Conservation (phyloP, 148 eudicot species). For the Camellia granthamiana region DNA sequence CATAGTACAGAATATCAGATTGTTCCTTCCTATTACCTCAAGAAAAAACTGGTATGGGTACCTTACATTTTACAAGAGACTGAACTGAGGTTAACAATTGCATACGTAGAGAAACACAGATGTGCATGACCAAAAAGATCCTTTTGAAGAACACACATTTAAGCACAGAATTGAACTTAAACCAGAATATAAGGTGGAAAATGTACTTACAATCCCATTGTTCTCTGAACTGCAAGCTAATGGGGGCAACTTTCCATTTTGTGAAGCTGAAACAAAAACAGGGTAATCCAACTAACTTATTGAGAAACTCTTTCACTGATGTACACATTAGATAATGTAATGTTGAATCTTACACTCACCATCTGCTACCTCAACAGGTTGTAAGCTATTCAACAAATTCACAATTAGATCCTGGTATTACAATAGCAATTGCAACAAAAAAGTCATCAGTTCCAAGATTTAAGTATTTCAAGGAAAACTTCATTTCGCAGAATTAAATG, state of each 20-base stretch:
- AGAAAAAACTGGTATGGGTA: neutral
- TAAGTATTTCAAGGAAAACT: neutral
- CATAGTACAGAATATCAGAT: neutral
- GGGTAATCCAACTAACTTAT: neutral
- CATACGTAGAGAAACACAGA: neutral
- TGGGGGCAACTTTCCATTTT: slow-evolving; percentile 60
- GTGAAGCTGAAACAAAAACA: slow-evolving; percentile 46
- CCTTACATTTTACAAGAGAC: neutral
- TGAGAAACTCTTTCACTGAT: slow-evolving; percentile 15
- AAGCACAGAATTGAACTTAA: slow-evolving; percentile 11
- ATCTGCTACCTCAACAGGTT: slow-evolving; percentile 55
- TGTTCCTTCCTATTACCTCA: neutral
- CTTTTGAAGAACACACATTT: neutral
- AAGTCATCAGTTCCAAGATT: neutral
- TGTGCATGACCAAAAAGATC: neutral
- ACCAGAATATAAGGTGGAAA: neutral
- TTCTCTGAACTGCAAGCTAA: slow-evolving; percentile 53
- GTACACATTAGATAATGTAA: slow-evolving; percentile 2
- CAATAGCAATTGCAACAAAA: neutral
- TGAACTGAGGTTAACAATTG: slow-evolving; percentile 3
- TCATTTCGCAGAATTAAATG: neutral
- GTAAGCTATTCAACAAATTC: slow-evolving; percentile 72
- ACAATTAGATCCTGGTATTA: slow-evolving; percentile 69
- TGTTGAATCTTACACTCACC: slow-evolving; percentile 46
- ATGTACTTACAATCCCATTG: slow-evolving; percentile 69